phyloP scores from a whole-genome alignment of 2,329 filamentous ascomycete species.

The Ophiocordyceps camponoti-leonardi region DNA sequence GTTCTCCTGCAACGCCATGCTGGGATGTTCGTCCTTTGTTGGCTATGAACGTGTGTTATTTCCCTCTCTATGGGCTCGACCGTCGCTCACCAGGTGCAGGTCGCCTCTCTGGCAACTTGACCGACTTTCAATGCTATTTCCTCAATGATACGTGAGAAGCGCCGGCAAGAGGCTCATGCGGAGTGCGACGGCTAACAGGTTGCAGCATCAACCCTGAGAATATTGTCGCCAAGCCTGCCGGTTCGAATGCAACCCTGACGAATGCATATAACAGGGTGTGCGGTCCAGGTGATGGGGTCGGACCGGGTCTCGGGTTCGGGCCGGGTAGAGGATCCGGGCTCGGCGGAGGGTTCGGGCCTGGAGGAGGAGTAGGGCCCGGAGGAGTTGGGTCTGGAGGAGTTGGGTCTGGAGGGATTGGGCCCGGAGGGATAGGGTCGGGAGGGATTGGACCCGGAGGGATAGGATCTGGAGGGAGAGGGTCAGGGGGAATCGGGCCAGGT shows the following conservation, averaged over 20 bases:
- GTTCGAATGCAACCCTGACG: slow-evolving; percentile 1
- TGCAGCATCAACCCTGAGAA: slow-evolving; percentile 1
- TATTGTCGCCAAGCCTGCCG: neutral
- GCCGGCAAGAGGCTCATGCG: no score
- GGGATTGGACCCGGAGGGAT: no score
- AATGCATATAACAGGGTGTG: slow-evolving; percentile 5
- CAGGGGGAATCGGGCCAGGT: no score
- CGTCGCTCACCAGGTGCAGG: neutral
- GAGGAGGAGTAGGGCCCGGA: no score
- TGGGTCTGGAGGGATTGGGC: no score
- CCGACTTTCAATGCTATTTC: slow-evolving; percentile 3
- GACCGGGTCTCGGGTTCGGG: no score
- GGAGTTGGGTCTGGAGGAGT: no score
- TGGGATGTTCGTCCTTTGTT: slow-evolving; percentile 3
- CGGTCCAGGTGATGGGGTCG: no score
- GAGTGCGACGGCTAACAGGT: neutral
- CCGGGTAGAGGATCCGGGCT: neutral
- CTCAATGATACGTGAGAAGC: slow-evolving; percentile 4
- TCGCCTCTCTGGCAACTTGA: neutral
- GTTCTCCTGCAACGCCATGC: slow-evolving; percentile 3
- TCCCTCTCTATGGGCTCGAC: no score
- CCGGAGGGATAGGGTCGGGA: no score
- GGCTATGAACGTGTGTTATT: slow-evolving; percentile 2
- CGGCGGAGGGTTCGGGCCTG: neutral
- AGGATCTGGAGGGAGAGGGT: no score